Evolutionary conservation across 1,284 basidiomycete species (phyloP), one percentile per base, ranked within the genome.

Genomic region (Testicularia cyperi): DNA sequence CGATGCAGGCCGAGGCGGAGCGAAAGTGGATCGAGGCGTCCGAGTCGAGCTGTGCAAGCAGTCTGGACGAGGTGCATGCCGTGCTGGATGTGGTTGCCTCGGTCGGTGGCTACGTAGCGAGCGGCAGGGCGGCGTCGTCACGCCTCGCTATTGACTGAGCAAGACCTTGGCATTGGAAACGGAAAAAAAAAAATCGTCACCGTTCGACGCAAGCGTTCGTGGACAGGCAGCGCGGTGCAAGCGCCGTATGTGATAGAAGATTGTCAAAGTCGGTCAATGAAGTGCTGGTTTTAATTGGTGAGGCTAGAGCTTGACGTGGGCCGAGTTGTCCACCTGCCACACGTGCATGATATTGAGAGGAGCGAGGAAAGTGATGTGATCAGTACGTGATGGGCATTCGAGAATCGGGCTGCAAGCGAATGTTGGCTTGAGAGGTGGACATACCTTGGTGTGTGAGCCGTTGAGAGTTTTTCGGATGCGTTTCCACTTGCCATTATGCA

Each of bases 381-480:
- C 13, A 32, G 30, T 13, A 32, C 30, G n/a, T n/a, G n/a, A n/a
- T n/a, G n/a, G 18, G 30, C 18, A 14, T 13, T 27, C 25, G 25
- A 27, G n/a, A n/a, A n/a, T 9, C 25, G n/a, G 9, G 25, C 25
- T 27, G 9, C 25, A 9, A n/a, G 25, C 25, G 26, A 27, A 27
- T 10, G 26, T n/a, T 27, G 26, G 26, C 26, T 27, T 9, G 26
- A 9, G 26, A 27, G n/a, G 26, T 8, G 25, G 8, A 26, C 8
- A 26, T 25, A 48, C 55, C 58, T 70, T 70, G 8, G 68, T 70
- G 24, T 70, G 68, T 18, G 68, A 44, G 4, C 65, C 68, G 14
- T 26, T 51, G 29, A 56, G 38, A 9, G 62, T 60, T 51, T 38
- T 53, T 23, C 34, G 41, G 30, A 44, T 38, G 22, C 68, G 42